phyloP scores from a whole-genome alignment of 805 yeast species.

The Lachancea meyersii region DNA sequence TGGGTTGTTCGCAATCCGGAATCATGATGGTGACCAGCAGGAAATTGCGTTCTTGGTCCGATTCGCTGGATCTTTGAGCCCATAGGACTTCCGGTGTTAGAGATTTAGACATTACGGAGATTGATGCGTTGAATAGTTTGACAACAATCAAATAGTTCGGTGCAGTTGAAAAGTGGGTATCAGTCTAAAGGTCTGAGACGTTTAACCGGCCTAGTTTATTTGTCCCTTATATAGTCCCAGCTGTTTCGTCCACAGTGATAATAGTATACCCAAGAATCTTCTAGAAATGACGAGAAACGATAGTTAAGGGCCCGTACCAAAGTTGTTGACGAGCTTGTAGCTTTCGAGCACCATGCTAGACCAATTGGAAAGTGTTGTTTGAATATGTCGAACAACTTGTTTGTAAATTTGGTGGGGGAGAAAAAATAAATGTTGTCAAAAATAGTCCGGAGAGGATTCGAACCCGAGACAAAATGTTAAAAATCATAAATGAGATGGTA shows the following conservation, averaged over 20 bases:
- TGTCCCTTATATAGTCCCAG: background rate
- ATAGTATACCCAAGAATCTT: conserved; percentile 1
- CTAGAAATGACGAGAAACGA: background rate
- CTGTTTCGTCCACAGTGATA: background rate
- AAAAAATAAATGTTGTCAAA: too few relatives aligned
- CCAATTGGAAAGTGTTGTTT: too few relatives aligned
- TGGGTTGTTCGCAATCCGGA: conserved; percentile 59
- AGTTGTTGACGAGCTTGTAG: background rate
- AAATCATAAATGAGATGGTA: too few relatives aligned
- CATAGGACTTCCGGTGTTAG: conserved; percentile 60
- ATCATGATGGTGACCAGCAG: conserved; percentile 68
- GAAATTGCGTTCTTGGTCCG: conserved; percentile 66
- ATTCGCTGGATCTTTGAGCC: conserved; percentile 93
- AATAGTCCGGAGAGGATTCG: too few relatives aligned
- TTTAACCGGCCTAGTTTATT: background rate
- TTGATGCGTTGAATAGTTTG: too few relatives aligned
- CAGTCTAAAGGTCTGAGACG: background rate
- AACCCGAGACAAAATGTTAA: too few relatives aligned
- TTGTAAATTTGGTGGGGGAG: too few relatives aligned
- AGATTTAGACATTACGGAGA: conserved; percentile 8
- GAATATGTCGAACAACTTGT: too few relatives aligned
- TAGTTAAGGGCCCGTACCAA: too few relatives aligned
- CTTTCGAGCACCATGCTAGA: background rate
- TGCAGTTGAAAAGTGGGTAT: background rate
- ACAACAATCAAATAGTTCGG: too few relatives aligned